Evolutionary conservation across 163 green algal species (phyloP).

Genomic region (Scenedesmus sp.): DNA sequence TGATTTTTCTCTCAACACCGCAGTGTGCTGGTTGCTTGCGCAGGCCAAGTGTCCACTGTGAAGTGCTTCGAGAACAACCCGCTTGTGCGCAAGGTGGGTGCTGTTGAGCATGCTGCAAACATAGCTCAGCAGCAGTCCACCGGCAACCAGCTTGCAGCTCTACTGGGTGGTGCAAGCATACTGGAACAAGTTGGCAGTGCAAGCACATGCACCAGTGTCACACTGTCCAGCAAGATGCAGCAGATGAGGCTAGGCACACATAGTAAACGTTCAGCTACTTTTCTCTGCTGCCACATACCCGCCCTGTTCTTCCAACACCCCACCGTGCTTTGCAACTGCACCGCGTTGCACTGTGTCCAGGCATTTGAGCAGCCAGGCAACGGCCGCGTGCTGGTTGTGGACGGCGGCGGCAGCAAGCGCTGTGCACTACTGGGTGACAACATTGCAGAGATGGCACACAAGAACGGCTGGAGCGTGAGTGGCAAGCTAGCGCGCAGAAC

Average conservation of each 20-base stretch:
- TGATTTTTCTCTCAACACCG: neutral
- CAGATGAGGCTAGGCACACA: neutral
- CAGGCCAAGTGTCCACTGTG: constrained; percentile 81
- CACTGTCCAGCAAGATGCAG: no score
- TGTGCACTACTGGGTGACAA: constrained; percentile 97
- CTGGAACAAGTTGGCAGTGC: no score
- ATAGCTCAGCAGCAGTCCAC: neutral
- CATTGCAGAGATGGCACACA: constrained; percentile 88
- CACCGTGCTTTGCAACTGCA: neutral
- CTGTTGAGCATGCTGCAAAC: constrained; percentile 78
- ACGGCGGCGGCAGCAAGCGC: constrained; percentile 88
- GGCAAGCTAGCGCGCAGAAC: neutral
- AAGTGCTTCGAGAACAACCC: constrained; percentile 91
- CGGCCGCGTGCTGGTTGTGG: constrained; percentile 93
- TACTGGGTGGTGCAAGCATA: neutral
- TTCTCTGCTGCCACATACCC: neutral
- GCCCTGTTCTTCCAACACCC: neutral
- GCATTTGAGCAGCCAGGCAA: constrained; percentile 86
- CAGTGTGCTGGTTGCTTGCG: neutral
- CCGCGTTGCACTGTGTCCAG: constrained; percentile 34
- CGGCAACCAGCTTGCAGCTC: neutral
- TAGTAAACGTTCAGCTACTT: neutral
- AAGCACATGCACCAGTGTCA: no score
- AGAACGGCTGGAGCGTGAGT: constrained; percentile 94
- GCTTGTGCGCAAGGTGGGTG: constrained; percentile 78